Evolutionary conservation across 805 yeast genomes (phyloP), one percentile per base, ranked within the genome.

Genomic region (Yamadazyma nakazawae): DNA sequence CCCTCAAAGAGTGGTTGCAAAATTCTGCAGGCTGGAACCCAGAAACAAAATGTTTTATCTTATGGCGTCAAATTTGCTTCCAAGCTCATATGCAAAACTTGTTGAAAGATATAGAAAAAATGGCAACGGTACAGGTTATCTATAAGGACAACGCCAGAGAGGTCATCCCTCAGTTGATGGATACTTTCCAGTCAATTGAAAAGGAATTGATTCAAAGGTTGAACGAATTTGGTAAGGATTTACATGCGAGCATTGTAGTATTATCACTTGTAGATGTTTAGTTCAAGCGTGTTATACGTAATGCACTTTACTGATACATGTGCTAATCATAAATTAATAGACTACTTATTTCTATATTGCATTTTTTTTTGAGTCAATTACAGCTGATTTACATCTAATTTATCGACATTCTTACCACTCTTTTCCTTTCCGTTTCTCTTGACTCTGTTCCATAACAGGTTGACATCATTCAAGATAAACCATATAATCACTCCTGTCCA

Each of bases 401-500:
- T 30, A n/a, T 45, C 48, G n/a, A 52, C 56, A 25, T 62, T 66
- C 40, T 54, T 54, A 9, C 76, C 76, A 46, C 59, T 55, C 47
- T 62, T 63, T 52, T 61, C 73, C 57, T 51, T 67, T 40, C 64
- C 74, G 34, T 63, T 70, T 54, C 96, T 75, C 66, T 85, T 86
- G 17, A 90, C 96, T 54, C 97, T 77, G 64, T 84, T 84, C 81
- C 85, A 90, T 63, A 90, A 72, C 13, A 79, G 70, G 48, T 90
- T 85, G 37, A 82, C 74, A 40, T 82, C 82, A 56, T 80, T 81
- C 55, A 81, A 72, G 21, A 88, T 73, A 55, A 90, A 90, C 65
- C 84, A 81, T 61, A 78, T 78, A 37, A 89, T 72, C 2, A 87
- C 91, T 62, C 81, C 82, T 31, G 80, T 68, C 97, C 97, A 90